Conservation (phyloP, 1,139 yeast species). For the Kodamaea fungicola region DNA sequence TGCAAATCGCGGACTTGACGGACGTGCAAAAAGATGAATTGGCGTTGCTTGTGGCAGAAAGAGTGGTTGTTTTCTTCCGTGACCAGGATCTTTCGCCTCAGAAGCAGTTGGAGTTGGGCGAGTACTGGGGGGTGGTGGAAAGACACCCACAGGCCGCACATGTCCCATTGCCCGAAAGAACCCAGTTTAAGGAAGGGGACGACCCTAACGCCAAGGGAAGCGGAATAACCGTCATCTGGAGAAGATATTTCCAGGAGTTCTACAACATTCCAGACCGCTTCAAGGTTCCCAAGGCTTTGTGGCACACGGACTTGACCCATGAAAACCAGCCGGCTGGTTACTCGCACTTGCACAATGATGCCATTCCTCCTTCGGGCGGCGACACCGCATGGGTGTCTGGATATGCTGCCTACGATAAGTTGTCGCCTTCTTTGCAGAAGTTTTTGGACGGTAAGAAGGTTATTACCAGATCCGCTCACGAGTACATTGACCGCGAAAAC, state of each 20-base stretch:
- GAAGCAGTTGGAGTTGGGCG: slow-evolving; percentile 41
- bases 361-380: slow-evolving; percentile 16
- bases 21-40: slow-evolving; percentile 48
- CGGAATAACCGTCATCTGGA: slow-evolving; percentile 16
- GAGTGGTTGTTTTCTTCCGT: slow-evolving; percentile 47
- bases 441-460: slow-evolving; percentile 23
- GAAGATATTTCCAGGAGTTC: slow-evolving; percentile 10
- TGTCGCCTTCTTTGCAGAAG: slow-evolving; percentile 20
- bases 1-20: slow-evolving; percentile 46
- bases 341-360: slow-evolving; percentile 16
- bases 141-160: slow-evolving; percentile 39
- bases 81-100: slow-evolving; percentile 46
- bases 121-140: slow-evolving; percentile 36
- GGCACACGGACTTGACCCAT: slow-evolving; percentile 19
- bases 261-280: slow-evolving; percentile 9
- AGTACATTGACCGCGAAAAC: slow-evolving; percentile 18
- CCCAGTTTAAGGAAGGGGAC: slow-evolving; percentile 1
- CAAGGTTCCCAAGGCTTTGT: slow-evolving; percentile 10
- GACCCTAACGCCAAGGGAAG: slow-evolving; percentile 7
- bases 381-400: slow-evolving; percentile 18
- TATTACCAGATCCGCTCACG: slow-evolving; percentile 20
- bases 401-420: slow-evolving; percentile 22
- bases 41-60: slow-evolving; percentile 47
- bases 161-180: slow-evolving; percentile 26
- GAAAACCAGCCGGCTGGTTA: slow-evolving; percentile 17